Evolutionary conservation across 2,329 filamentous ascomycete species (phyloP).

Genomic region (Arachnomyces sp.): DNA sequence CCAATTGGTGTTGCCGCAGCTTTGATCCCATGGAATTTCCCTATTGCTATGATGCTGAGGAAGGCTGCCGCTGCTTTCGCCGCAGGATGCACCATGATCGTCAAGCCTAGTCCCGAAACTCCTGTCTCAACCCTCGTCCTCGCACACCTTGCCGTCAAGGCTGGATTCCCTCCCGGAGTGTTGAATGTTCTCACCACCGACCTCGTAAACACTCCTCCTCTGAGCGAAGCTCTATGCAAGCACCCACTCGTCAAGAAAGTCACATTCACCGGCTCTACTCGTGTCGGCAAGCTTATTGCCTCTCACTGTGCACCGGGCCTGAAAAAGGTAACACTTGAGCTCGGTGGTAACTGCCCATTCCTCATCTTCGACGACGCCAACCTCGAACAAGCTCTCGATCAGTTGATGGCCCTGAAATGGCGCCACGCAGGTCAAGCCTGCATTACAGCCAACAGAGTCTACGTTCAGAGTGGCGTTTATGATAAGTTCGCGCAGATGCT

Average conservation of each 20-base stretch:
- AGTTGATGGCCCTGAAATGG: constrained; percentile 26
- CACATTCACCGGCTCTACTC: constrained; percentile 28
- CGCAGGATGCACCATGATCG: constrained; percentile 31
- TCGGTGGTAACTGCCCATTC: constrained; percentile 37
- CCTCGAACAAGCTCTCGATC: constrained; percentile 24
- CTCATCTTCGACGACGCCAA: constrained; percentile 36
- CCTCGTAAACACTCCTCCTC: constrained; percentile 22
- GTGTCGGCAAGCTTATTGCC: constrained; percentile 27
- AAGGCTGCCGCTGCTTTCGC: constrained; percentile 30
- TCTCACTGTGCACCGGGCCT: constrained; percentile 26
- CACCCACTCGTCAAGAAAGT: constrained; percentile 24
- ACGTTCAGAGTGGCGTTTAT: constrained; percentile 28
- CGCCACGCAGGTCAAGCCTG: constrained; percentile 29
- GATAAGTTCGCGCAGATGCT: constrained; percentile 49
- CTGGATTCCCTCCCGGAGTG: constrained; percentile 27
- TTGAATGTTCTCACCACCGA: constrained; percentile 29
- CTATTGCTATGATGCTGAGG: constrained; percentile 58
- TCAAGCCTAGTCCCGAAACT: constrained; percentile 30
- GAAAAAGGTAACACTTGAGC: constrained; percentile 38
- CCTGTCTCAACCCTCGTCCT: constrained; percentile 26
- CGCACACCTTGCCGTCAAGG: constrained; percentile 25
- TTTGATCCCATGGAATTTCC: constrained; percentile 88
- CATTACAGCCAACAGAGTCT: constrained; percentile 29
- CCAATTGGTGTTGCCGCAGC: constrained; percentile 76
- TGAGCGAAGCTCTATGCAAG: constrained; percentile 26